phyloP scores from a whole-genome alignment of 2,329 filamentous ascomycete genomes.

The Fusarium torreyae region DNA sequence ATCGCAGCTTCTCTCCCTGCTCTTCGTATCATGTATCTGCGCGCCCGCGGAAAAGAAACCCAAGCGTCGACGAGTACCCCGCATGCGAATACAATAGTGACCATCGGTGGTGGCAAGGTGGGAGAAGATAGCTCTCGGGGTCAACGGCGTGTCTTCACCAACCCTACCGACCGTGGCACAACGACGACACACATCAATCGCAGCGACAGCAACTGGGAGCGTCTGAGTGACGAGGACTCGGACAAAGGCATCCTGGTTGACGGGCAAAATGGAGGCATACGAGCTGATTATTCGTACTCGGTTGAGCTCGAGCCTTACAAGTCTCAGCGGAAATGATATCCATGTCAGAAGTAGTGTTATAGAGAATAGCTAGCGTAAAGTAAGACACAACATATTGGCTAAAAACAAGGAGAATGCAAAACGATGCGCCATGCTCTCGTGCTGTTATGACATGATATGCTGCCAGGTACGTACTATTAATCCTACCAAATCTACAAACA shows the following conservation, averaged over 20 bases:
- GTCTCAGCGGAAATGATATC: no score
- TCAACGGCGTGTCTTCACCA: neutral
- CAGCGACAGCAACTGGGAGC: neutral
- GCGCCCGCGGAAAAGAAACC: neutral
- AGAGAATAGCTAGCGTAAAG: no score
- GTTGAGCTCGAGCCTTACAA: conserved; percentile 14
- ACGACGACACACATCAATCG: neutral
- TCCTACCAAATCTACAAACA: no score
- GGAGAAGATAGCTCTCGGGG: neutral
- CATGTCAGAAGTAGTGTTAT: no score
- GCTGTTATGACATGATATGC: no score
- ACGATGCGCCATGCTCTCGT: no score
- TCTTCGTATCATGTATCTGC: neutral
- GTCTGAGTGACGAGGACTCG: conserved; percentile 2
- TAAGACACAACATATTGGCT: no score
- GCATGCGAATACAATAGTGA: neutral
- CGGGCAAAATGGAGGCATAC: neutral
- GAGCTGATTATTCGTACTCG: neutral
- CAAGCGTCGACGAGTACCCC: neutral
- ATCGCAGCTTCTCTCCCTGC: neutral
- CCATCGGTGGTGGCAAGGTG: conserved; percentile 1
- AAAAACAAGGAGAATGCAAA: no score
- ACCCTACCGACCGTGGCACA: neutral
- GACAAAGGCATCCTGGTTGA: neutral
- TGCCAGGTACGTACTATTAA: no score